These are phyloP conservation scores for Pichia membranifaciens DNA, from an alignment of 805 yeast genomes.

Conservation along the genomic window DNA sequence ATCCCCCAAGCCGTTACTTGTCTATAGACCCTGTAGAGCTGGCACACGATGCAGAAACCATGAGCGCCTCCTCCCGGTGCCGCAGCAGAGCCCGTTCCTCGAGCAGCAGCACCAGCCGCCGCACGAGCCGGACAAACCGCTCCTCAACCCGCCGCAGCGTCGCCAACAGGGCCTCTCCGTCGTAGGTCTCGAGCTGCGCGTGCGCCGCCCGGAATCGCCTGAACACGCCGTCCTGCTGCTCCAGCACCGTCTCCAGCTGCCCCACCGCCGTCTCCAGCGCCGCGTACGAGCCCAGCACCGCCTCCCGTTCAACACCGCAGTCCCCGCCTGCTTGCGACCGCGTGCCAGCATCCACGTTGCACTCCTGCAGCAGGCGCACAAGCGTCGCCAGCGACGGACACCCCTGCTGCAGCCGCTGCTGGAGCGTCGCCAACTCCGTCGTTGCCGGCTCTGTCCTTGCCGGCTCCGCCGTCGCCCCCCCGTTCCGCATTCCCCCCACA, in stretches of 20 bases:
- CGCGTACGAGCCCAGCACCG: not conserved
- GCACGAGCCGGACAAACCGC: not conserved
- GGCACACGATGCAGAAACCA: too few relatives aligned
- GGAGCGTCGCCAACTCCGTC: not conserved
- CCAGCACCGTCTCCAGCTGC: not conserved
- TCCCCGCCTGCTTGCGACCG: not conserved
- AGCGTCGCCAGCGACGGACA: not conserved
- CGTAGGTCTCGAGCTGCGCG: not conserved
- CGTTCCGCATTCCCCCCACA: not conserved
- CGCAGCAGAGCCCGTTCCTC: conserved; percentile 1
- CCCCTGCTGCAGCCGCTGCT: not conserved
- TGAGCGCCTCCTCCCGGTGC: not conserved
- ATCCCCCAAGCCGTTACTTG: too few relatives aligned
- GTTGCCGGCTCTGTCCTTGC: not conserved
- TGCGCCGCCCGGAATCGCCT: not conserved
- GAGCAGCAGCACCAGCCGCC: not conserved
- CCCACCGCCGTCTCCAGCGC: not conserved
- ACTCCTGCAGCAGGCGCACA: not conserved
- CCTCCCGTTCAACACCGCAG: not conserved
- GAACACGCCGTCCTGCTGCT: not conserved
- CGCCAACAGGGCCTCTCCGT: not conserved
- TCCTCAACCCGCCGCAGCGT: not conserved
- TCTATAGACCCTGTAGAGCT: not conserved
- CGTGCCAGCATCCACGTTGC: not conserved
- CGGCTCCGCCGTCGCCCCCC: not conserved